These are phyloP conservation scores for Citrus mangshanensis DNA, from an alignment of 345 rosid genomes.

Conservation along the genomic window DNA sequence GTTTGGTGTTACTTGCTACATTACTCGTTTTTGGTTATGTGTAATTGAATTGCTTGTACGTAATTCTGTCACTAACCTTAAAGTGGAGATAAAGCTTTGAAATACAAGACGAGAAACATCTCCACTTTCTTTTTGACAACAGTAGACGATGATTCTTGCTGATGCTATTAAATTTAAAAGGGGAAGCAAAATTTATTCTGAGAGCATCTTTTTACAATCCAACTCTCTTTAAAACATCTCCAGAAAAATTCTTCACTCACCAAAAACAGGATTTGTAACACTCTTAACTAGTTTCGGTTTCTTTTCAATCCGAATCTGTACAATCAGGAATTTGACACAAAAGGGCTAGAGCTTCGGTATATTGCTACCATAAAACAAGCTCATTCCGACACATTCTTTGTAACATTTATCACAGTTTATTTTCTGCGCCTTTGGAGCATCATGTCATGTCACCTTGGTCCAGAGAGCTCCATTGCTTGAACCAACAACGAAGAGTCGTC, in stretches of 20 bases:
- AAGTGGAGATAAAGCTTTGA: not conserved
- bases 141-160: not conserved
- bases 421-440: not conserved
- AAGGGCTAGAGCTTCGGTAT: slow-evolving; percentile 16
- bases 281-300: slow-evolving; percentile 27
- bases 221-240: slow-evolving; percentile 6
- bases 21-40: not conserved
- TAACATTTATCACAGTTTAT: not conserved
- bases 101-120: not conserved
- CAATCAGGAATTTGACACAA: slow-evolving; percentile 28
- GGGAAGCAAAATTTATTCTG: slow-evolving; percentile 8
- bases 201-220: slow-evolving; percentile 18
- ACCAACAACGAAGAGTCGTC: slow-evolving; percentile 77
- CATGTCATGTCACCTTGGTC: slow-evolving; percentile 74
- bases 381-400: slow-evolving; percentile 13
- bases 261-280: slow-evolving; percentile 15
- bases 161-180: not conserved
- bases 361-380: slow-evolving; percentile 27
- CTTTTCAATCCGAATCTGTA: slow-evolving; percentile 28
- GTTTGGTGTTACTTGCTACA: not conserved
- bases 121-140: not conserved
- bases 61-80: not conserved
- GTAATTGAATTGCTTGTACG: not conserved
- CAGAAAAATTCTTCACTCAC: slow-evolving; percentile 20
- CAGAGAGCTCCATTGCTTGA: slow-evolving; percentile 94